phyloP scores from a whole-genome alignment of 495 filamentous ascomycete genomes.

The Talaromyces liani region DNA sequence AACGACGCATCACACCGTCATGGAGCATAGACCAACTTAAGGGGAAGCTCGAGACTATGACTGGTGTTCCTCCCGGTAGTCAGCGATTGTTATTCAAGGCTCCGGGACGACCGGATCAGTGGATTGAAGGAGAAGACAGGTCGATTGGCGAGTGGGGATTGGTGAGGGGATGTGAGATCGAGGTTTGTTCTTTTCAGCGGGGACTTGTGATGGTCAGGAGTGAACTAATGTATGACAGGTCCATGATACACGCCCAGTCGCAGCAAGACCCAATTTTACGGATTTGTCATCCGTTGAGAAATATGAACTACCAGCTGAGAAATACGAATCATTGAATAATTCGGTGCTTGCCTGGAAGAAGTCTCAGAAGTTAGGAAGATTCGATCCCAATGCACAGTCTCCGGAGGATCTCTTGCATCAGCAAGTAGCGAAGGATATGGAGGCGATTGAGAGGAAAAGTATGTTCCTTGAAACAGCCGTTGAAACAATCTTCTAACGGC shows the following conservation, averaged over 20 bases:
- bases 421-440: constrained; percentile 56
- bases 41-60: constrained; percentile 85
- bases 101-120: constrained; percentile 28
- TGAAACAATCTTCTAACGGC: neutral
- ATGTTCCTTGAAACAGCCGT: constrained; percentile 8
- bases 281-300: constrained; percentile 77
- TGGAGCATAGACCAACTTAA: constrained; percentile 88
- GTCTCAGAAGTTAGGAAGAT: constrained; percentile 83
- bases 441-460: constrained; percentile 59
- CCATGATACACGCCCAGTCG: constrained; percentile 65
- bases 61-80: constrained; percentile 74
- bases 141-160: constrained; percentile 32
- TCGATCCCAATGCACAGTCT: constrained; percentile 75
- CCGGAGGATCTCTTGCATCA: constrained; percentile 51
- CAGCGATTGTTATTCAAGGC: constrained; percentile 56
- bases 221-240: constrained; percentile 45
- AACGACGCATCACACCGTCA: constrained; percentile 84
- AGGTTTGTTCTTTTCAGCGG: constrained; percentile 21
- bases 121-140: constrained; percentile 30
- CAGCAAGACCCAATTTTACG: constrained; percentile 65
- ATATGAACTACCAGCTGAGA: constrained; percentile 70
- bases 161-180: constrained; percentile 35
- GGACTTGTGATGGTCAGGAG: neutral
- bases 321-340: constrained; percentile 77
- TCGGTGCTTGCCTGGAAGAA: constrained; percentile 93